Evolutionary conservation across 108 stramenopile genomes (phyloP).

Genomic region (Nitzschia palea): DNA sequence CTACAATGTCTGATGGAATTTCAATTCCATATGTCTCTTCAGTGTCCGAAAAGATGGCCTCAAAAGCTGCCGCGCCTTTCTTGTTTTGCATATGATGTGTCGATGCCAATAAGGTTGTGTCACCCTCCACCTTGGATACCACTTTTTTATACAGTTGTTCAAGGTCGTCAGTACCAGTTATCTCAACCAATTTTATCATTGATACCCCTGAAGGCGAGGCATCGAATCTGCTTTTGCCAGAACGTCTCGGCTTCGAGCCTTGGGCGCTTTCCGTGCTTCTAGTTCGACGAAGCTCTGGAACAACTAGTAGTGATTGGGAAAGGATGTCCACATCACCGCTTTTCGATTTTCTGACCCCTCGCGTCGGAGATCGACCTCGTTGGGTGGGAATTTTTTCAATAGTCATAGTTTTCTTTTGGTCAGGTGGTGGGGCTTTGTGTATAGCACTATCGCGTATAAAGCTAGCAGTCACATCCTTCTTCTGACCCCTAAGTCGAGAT

Average conservation of each 20-base stretch:
- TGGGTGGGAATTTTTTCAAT: not conserved
- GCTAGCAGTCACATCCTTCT: not conserved
- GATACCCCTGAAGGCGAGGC: not conserved
- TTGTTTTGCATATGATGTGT: slow-evolving; percentile 9
- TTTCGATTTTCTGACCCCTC: not conserved
- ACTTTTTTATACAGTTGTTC: slow-evolving; percentile 14
- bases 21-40: slow-evolving; percentile 27
- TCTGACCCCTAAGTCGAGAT: not conserved
- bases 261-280: not conserved
- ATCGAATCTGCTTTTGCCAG: not conserved
- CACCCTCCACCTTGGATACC: not conserved
- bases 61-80: slow-evolving; percentile 8
- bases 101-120: not conserved
- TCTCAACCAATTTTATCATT: not conserved
- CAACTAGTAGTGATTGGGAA: not conserved
- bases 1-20: slow-evolving; percentile 6
- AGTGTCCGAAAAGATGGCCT: slow-evolving; percentile 14
- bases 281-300: not conserved
- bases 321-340: slow-evolving; percentile 4
- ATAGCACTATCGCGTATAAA: too few species aligned
- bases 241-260: not conserved
- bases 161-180: slow-evolving; percentile 10
- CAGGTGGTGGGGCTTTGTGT: too few species aligned
- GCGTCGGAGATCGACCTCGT: not conserved
- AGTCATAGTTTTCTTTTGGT: too few species aligned